Evolutionary conservation across 371 early-diverging fungal species (phyloP).

Genomic region (Mucor racemosus): DNA sequence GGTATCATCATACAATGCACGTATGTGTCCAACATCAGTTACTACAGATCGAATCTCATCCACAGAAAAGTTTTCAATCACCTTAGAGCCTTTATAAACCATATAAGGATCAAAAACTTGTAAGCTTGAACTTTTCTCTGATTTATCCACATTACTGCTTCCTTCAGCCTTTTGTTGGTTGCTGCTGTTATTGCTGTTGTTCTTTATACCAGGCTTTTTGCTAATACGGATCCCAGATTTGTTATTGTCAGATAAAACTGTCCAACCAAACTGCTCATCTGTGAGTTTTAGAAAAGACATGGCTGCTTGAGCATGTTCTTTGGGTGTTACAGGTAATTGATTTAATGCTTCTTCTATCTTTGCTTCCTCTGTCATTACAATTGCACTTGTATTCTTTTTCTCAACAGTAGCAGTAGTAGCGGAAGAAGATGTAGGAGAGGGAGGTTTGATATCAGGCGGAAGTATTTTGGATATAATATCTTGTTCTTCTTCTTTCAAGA

Average conservation of each 20-base stretch:
- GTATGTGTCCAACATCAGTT: constrained; percentile 44
- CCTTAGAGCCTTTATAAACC: constrained; percentile 58
- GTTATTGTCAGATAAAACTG: constrained; percentile 45
- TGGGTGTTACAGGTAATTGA: constrained; percentile 24
- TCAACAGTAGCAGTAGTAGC: not conserved
- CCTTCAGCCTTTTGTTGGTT: not conserved
- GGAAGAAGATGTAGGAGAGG: not conserved
- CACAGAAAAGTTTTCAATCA: constrained; percentile 61
- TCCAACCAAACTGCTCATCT: constrained; percentile 57
- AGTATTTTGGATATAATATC: not conserved
- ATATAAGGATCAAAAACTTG: constrained; percentile 56
- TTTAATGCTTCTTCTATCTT: constrained; percentile 10
- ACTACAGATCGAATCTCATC: constrained; percentile 62
- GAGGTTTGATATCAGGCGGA: not conserved
- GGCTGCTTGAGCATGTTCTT: constrained; percentile 38
- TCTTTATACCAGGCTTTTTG: constrained; percentile 43
- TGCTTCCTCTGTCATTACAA: constrained; percentile 5
- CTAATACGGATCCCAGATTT: constrained; percentile 51
- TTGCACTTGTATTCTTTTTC: not conserved
- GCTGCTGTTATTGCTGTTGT: not conserved
- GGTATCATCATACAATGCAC: constrained; percentile 50
- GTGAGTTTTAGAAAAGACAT: constrained; percentile 36
- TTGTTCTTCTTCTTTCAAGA: not conserved
- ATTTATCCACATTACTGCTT: not conserved
- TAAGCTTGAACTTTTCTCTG: not conserved